Conservation (phyloP, 225 moss, liverwort and hornwort species). For the Takakia lepidozioides region DNA sequence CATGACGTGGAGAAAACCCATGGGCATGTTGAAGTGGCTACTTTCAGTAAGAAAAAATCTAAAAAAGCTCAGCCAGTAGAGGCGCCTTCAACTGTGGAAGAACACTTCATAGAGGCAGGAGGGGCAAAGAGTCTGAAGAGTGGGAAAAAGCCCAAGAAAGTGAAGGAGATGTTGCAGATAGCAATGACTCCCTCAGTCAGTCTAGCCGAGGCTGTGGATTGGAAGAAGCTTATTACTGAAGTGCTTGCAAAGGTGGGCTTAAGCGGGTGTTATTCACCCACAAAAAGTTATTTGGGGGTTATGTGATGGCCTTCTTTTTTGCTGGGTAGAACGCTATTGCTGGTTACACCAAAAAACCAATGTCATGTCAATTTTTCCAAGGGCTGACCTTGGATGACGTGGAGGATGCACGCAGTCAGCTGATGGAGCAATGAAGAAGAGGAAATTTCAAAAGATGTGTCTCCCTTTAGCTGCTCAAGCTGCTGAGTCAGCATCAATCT, state of each 20-base stretch:
- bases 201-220: conserved; percentile 27
- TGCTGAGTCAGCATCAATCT: conserved; percentile 10
- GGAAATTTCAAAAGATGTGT: conserved; percentile 26
- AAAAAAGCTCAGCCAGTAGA: too few relatives aligned
- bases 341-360: neutral
- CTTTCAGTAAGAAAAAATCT: too few relatives aligned
- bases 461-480: conserved; percentile 18
- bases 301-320: neutral
- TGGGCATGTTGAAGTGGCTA: too few relatives aligned
- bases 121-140: too few relatives aligned
- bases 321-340: neutral
- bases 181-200: too few relatives aligned
- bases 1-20: too few relatives aligned
- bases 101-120: too few relatives aligned
- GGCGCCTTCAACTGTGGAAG: too few relatives aligned
- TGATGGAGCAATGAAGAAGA: conserved; percentile 25
- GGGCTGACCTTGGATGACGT: too few relatives aligned
- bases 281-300: neutral
- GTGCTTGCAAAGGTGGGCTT: conserved; percentile 25
- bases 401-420: conserved; percentile 22
- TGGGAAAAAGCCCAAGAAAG: too few relatives aligned
- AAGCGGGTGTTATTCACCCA: neutral
- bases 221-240: conserved; percentile 39
- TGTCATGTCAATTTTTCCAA: neutral
- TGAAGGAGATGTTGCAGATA: too few relatives aligned